Evolutionary conservation across 23 red algal genomes (phyloP).

Genomic region (Gracilaria caudata): DNA sequence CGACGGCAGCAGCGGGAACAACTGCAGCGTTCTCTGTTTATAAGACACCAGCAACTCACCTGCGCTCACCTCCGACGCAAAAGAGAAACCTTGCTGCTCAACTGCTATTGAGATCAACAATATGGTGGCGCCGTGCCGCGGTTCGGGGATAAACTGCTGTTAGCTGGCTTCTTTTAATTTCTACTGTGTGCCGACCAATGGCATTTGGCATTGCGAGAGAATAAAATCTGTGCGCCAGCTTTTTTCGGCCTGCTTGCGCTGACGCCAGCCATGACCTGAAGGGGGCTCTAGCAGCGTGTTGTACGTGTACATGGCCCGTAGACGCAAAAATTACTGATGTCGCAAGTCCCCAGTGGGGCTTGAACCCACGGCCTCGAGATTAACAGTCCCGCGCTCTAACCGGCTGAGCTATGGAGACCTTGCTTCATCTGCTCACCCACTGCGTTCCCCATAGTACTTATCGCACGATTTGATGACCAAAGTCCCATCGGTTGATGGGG

Average conservation of each 20-base stretch:
- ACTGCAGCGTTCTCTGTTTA: too few relatives aligned
- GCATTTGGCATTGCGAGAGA: neutral
- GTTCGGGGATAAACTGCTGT: neutral
- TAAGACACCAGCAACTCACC: neutral
- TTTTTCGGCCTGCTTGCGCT: neutral
- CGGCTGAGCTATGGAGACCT: slow-evolving; percentile 74
- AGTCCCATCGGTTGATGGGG: too few relatives aligned
- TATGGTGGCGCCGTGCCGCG: neutral
- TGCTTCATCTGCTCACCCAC: neutral
- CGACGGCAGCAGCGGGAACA: neutral
- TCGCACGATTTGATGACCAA: too few relatives aligned
- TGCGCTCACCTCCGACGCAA: neutral
- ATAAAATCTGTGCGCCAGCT: neutral
- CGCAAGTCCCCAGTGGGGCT: slow-evolving; percentile 66
- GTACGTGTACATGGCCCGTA: neutral
- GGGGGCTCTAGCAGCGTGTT: neutral
- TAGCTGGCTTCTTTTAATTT: neutral
- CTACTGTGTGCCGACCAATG: slow-evolving; percentile 11
- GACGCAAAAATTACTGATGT: neutral
- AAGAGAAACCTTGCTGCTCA: slow-evolving; percentile 5
- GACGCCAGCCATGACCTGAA: neutral
- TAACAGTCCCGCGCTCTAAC: slow-evolving; percentile 85
- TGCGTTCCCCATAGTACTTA: neutral
- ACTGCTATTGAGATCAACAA: neutral
- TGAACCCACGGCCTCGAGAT: slow-evolving; percentile 83